Conservation (phyloP, 2,329 filamentous ascomycete species). For the Xylaria sp. region DNA sequence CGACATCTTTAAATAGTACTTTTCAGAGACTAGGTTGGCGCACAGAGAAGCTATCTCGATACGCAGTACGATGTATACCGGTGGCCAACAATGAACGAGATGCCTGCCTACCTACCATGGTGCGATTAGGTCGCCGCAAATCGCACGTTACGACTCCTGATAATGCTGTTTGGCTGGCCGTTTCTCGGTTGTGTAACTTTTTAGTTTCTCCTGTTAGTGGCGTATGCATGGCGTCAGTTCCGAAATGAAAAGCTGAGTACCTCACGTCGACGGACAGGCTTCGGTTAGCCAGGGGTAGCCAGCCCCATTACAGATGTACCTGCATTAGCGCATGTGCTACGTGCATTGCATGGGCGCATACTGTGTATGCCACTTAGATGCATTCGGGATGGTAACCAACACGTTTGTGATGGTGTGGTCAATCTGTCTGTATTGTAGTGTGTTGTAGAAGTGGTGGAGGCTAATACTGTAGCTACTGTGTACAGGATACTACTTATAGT, state of each 20-base stretch:
- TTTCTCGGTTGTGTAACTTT: neutral
- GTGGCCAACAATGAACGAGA: neutral
- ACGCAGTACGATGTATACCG: neutral
- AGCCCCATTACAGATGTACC: constrained; percentile 24
- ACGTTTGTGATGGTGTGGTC: neutral
- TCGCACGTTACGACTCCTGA: neutral
- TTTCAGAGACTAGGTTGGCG: neutral
- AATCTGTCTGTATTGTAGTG: too few species aligned
- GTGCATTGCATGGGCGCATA: neutral
- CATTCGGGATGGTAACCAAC: neutral
- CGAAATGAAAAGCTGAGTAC: constrained; percentile 33
- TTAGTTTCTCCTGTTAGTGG: neutral
- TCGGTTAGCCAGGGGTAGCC: constrained; percentile 22
- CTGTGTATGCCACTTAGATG: neutral
- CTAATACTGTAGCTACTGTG: too few species aligned
- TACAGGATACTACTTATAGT: too few species aligned
- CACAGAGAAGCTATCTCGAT: neutral
- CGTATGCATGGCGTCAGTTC: constrained; percentile 26
- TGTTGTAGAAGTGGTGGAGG: too few species aligned
- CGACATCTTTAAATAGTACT: constrained; percentile 6
- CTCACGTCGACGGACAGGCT: neutral
- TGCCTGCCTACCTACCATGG: neutral
- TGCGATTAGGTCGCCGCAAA: neutral
- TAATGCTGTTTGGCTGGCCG: neutral
- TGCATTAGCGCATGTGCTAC: constrained; percentile 29